Evolutionary conservation across 164 flowering plant species (phyloP), one percentile per base, ranked within the genome.

Genomic region (Umbilicus rupestris): DNA sequence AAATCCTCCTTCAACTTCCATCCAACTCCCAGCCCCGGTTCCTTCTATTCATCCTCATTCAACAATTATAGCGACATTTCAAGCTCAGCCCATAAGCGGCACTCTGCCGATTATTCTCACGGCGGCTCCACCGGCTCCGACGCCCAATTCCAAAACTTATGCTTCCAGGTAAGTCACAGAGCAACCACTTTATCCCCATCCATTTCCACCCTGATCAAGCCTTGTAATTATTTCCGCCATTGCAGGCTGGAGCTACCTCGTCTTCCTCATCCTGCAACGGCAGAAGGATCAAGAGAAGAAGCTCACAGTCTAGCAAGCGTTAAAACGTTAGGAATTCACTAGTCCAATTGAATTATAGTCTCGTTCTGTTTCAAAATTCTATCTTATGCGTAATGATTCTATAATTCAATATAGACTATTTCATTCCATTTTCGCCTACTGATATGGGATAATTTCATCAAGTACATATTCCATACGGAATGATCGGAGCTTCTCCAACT

Each of bases 101-200:
- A 68, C 58, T 77, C 81, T 39, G 65, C 76, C 0, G 84, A 50
- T 22, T 50, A 50, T 28, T 16, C 31, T 62, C 66, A 78, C 72
- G 0, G 66, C 50, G 31, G 60, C 39, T 55, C 65, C 19, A 62
- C 73, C 24, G 35, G 47, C 44, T 76, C 79, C 16, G 55, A 57
- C 15, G 28, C 75, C n/a, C 76, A 70, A 16, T 73, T 65, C 55
- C 78, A 75, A 57, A 76, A 52, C 44, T 88, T 88, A 66, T 84
- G 79, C 65, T 20, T 80, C 1, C 87, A 87, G 83, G 96, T 87
- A 45, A 71, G 83, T 50, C 22, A 2, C 14, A 20, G 47, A 44
- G 3, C 20, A 47, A 3, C 2, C 19, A 47, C 52, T 47, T n/a
- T 47, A 47, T 47, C 19, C 19, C 47, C 1, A 3, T 15, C 3